Base-by-base conservation (phyloP, 345 rosid genomes). In the Eucalyptus regnans region DNA sequence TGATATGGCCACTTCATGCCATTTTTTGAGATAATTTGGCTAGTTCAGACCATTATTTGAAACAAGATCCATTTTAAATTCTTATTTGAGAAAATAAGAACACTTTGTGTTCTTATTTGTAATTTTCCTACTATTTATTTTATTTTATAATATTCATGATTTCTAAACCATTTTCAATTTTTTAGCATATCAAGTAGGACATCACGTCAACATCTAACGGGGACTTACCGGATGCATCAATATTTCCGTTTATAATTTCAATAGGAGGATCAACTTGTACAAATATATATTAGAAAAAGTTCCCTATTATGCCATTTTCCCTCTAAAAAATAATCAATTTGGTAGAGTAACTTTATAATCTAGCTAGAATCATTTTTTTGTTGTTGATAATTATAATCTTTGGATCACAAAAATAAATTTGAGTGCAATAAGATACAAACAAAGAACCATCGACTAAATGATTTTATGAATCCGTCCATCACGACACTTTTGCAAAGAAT, bases 81-180 rank as follows among this genome's bases (percentile, higher is more conserved):
- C 4, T 51, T 17, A 17, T 52, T 52, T 52, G 56, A 17, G 9
- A 52, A 18, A 52, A 52, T 3, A 52, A 52, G 2, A 52, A 1
- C 0, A 7, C 1, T 7, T 52, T 52, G 0, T 0, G 0, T 2
- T 7, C 9, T 52, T 52, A 52, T 52, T 17, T 52, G 4, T 52
- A 52, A 52, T 52, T 52, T 52, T 52, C 23, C 3, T 18, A 52
- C 41, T 52, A 52, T 52, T 52, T 52, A 52, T 18, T 52, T 52
- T 0, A 52, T 58, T 52, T 52, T 58, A 23, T 4, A 58, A 64
- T n/a, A 64, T n/a, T n/a, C 37, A 64, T 64, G 37, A 7, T 64
- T 29, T n/a, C 17, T 27, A 2, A 58, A 58, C 29, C 64, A 58
- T 25, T 58, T 58, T 58, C 9, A 58, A 3, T 10, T 25, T 58